Base-by-base conservation (phyloP, 2,329 filamentous ascomycete species). In the Sarocladiaceae sp. region DNA sequence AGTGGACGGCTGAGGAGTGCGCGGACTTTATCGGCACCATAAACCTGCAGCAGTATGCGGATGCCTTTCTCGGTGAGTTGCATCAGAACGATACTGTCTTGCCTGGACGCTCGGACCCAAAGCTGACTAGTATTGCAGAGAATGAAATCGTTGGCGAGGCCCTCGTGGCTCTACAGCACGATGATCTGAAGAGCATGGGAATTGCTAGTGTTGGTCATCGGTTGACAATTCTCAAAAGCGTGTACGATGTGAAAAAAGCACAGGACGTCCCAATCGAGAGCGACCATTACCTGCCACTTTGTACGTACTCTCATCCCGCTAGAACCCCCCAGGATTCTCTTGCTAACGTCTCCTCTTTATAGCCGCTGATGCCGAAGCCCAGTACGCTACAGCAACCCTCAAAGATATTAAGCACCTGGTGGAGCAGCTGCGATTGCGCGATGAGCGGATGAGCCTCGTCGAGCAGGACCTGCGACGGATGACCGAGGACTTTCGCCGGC, bases 81-180 rank as follows among this genome's bases (percentile, higher is more conserved):
- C 26, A 29, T 29, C 26, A 29, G 7, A 9, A 13, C 26, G 26
- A 29, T 29, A 9, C 43, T 32, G 11, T 32, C 15, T 26, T 29
- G 19, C 37, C 20, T 27, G 34, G 31, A 12, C 19, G 16, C n/a
- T 41, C 21, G 34, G 6, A 39, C 12, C n/a, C 15, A 7, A 6
- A 18, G 34, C 26, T 39, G 24, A 31, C 34, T 39, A 19, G 20
- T 26, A 4, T 16, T 46, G 43, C 62, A 93, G 93, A 96, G 58
- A 95, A 98, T 60, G 89, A 88, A 51, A 94, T 98, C 55, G 84
- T 90, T 29, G 93, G 93, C 52, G 89, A 97, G 62, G 91, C 88
- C 43, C 72, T 98, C 50, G 80, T 95, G 46, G 88, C 88, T 32
- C 70, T 98, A 51, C 84, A 86, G 51, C 93, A 97, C 61, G 87